Evolutionary conservation across 768 basidiomycete genomes (phyloP), one percentile per base, ranked within the genome.

Genomic region (Kwoniella pini): DNA sequence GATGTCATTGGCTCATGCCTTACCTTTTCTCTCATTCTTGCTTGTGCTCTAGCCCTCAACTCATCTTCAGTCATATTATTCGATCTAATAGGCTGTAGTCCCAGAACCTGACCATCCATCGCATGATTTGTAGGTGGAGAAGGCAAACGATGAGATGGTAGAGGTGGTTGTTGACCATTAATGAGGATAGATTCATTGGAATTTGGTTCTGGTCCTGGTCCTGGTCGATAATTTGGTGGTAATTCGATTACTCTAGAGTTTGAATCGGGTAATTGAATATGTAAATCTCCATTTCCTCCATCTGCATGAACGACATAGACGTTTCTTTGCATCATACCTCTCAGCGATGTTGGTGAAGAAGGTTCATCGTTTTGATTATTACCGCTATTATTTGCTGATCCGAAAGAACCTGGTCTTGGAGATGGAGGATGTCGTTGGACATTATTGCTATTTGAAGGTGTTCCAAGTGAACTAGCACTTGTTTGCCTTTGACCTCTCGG

Each of bases 251-350:
- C 64, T 36, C 52, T 63, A 28, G 61, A 44, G 10, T 46, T 55
- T 1, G 30, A 44, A 5, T 69, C 62, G 4, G 70, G 71, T 42
- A 72, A 46, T 27, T 62, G 60, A 40, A 72, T 72, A 42, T 65
- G 64, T 11, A 72, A 55, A 43, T 67, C 60, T 13, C 54, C 63
- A n/a, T 56, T 62, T 0, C 63, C 63, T 10, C 61, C 68, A 44
- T 72, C 71, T 1, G 68, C 60, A 43, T 72, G 71, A 6, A 72
- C 70, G 11, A 72, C 68, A 42, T 72, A 72, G 11, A 72, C 68
- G 22, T 69, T 69, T 39, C 70, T 43, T 19, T 57, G 26, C 31
- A 36, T 36, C 33, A 36, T 36, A 15, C 57, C 21, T 19, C 59
- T 33, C 2, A n/a, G 26, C 21, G 54, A 55, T 42, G 62, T 38